Conservation (phyloP, 768 basidiomycete species). For the Boletus edulis region DNA sequence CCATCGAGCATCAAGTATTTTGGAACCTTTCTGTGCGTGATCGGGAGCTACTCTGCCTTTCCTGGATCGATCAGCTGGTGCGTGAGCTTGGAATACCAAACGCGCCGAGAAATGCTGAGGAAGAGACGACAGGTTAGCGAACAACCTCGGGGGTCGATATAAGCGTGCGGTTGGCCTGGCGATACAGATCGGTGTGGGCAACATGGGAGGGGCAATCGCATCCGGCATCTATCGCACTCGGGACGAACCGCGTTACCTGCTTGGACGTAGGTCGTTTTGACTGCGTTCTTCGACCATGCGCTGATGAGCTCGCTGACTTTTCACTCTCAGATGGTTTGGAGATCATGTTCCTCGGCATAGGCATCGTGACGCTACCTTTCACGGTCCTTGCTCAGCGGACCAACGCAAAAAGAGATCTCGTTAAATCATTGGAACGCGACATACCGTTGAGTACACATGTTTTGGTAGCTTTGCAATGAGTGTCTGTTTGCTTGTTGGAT, state of each 20-base stretch:
- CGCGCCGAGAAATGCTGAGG: background rate
- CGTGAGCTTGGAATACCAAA: background rate
- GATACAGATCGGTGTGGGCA: conserved; percentile 1
- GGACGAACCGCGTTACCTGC: background rate
- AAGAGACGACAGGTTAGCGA: background rate
- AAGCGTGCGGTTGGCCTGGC: background rate
- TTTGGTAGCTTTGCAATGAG: too few species aligned
- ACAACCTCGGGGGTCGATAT: background rate
- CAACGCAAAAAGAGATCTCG: background rate
- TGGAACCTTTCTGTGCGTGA: background rate
- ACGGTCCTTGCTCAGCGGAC: background rate
- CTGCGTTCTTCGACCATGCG: background rate
- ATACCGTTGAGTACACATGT: too few species aligned
- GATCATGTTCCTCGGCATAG: background rate
- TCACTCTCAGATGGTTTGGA: background rate
- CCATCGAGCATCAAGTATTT: background rate
- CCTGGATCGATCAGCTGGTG: conserved; percentile 1
- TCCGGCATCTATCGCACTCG: background rate
- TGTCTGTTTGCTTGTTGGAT: too few species aligned
- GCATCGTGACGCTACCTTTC: background rate
- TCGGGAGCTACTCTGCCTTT: background rate
- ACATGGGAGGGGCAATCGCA: background rate
- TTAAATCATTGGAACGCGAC: background rate
- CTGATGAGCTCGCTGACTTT: background rate
- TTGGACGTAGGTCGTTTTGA: background rate